Conservation (phyloP, 2,329 filamentous ascomycete genomes). For the Exophiala bonariae region DNA sequence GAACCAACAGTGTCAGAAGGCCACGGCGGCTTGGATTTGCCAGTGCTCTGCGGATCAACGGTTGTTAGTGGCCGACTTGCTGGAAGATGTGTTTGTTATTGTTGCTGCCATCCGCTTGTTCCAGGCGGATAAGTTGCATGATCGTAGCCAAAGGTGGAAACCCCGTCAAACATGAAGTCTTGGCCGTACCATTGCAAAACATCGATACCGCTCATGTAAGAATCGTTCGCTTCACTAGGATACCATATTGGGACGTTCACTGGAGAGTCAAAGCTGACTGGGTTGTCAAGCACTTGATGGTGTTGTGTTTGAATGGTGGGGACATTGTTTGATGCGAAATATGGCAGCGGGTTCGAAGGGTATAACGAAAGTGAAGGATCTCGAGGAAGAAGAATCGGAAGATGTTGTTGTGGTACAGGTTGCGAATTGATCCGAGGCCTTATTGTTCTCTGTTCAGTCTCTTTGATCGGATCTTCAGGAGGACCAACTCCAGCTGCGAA, state of each 20-base stretch:
- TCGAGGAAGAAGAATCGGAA: no score
- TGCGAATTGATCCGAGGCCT: neutral
- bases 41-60: no score
- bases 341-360: neutral
- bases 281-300: neutral
- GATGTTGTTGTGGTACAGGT: neutral
- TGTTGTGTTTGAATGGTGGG: neutral
- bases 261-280: neutral
- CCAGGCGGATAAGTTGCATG: neutral
- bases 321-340: neutral
- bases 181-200: slow-evolving; percentile 20
- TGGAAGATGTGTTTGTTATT: no score
- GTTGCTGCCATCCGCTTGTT: neutral
- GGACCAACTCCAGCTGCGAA: neutral
- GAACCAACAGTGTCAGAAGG: no score
- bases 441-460: neutral
- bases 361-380: neutral
- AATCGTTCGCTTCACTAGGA: slow-evolving; percentile 7
- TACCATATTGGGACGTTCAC: neutral
- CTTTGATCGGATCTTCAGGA: neutral
- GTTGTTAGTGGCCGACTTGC: no score
- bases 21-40: no score
- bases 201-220: slow-evolving; percentile 16
- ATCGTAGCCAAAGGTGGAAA: slow-evolving; percentile 1
- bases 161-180: slow-evolving; percentile 16